These are phyloP conservation scores for Boletus smithii DNA, from an alignment of 1,284 basidiomycete species.

Conservation along the genomic window DNA sequence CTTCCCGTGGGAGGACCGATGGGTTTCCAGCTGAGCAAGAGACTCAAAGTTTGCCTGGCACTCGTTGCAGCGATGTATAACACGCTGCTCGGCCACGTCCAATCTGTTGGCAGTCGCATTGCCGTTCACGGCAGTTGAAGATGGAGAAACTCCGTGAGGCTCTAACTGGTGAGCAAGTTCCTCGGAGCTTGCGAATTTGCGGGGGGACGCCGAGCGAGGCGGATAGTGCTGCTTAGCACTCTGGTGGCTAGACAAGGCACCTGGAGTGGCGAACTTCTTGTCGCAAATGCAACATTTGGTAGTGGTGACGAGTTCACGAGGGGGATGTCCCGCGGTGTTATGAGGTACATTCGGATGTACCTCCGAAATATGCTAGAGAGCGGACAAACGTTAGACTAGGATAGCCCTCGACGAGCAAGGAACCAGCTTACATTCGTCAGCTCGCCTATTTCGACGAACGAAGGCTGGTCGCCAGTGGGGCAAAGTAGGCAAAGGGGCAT, in stretches of 20 bases:
- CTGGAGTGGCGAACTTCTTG: constrained; percentile 24
- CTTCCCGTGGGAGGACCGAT: constrained; percentile 21
- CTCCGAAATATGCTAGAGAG: constrained; percentile 25
- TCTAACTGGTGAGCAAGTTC: constrained; percentile 3
- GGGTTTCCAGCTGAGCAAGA: constrained; percentile 22
- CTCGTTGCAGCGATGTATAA: constrained; percentile 18
- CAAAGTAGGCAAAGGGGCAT: constrained; percentile 31
- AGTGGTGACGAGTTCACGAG: constrained; percentile 5
- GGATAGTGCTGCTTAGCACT: constrained; percentile 25
- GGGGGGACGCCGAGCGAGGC: constrained; percentile 8
- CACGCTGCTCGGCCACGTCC: constrained; percentile 2
- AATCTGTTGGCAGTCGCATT: constrained; percentile 1
- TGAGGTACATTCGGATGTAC: constrained; percentile 15
- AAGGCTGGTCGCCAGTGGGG: constrained; percentile 23
- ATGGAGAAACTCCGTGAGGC: constrained; percentile 2
- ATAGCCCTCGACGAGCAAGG: neutral
- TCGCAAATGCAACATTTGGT: constrained; percentile 27
- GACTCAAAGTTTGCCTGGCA: constrained; percentile 22
- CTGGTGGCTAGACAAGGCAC: constrained; percentile 22
- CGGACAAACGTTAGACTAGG: constrained; percentile 9
- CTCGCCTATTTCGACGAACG: constrained; percentile 18
- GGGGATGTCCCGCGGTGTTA: neutral
- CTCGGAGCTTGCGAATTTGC: constrained; percentile 2
- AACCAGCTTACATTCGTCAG: constrained; percentile 21
- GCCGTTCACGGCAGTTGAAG: neutral